Percentiles rank a stretch among this genome's conserved stretches.
These are phyloP conservation scores for Tarenaya hassleriana DNA, from an alignment of 345 rosid genomes.

Conservation along the genomic window DNA sequence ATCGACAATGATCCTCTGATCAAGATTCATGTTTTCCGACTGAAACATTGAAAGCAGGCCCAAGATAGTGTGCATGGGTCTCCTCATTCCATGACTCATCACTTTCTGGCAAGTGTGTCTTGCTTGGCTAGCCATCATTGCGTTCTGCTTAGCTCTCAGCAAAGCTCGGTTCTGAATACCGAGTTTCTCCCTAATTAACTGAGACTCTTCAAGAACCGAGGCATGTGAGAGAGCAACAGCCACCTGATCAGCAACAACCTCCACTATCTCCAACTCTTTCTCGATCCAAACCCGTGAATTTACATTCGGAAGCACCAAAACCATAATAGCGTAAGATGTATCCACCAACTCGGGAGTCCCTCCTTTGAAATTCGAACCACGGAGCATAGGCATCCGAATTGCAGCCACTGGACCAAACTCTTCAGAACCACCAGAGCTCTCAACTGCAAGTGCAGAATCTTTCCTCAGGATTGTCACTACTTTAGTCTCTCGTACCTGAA, in stretches of 20 bases:
- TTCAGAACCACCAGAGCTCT: constrained; percentile 34
- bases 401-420: constrained; percentile 59
- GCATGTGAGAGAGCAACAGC: constrained; percentile 80
- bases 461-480: constrained; percentile 42
- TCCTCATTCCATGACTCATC: constrained; percentile 67
- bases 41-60: constrained; percentile 58
- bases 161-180: constrained; percentile 61
- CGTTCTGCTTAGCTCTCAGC: constrained; percentile 45
- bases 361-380: constrained; percentile 56
- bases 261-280: constrained; percentile 55
- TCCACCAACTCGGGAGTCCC: constrained; percentile 58
- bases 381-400: constrained; percentile 75
- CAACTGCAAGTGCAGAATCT: constrained; percentile 42
- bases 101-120: constrained; percentile 60
- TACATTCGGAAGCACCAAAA: constrained; percentile 51
- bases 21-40: constrained; percentile 35
- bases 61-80: constrained; percentile 57
- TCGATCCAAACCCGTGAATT: constrained; percentile 39
- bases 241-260: constrained; percentile 78
- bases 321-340: constrained; percentile 55
- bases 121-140: constrained; percentile 68
- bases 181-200: constrained; percentile 59
- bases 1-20: constrained; percentile 47
- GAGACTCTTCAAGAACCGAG: constrained; percentile 68
- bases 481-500: constrained; percentile 40